These are phyloP conservation scores for Wickerhamiella siamensis DNA, from an alignment of 805 yeast species.

Conservation along the genomic window DNA sequence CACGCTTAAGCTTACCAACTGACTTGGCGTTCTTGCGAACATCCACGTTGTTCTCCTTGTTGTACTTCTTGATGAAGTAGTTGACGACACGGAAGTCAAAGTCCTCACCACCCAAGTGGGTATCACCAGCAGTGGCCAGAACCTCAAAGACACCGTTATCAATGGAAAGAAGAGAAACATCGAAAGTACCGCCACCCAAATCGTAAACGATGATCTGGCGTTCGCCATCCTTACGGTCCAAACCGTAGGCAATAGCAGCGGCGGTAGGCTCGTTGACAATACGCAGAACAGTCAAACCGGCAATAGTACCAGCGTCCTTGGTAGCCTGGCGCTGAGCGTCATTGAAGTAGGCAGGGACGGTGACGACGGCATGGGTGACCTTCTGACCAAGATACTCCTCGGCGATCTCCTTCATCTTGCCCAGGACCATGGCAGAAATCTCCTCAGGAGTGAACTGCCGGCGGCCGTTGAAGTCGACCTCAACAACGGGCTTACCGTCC, in stretches of 20 bases:
- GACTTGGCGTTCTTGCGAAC: slow-evolving; percentile 71
- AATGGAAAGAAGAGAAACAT: slow-evolving; percentile 74
- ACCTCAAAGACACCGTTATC: slow-evolving; percentile 90
- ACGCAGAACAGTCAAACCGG: slow-evolving; percentile 77
- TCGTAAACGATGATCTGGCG: slow-evolving; percentile 85
- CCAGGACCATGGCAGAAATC: slow-evolving; percentile 79
- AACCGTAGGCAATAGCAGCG: slow-evolving; percentile 94
- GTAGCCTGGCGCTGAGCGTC: slow-evolving; percentile 93
- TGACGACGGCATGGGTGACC: slow-evolving; percentile 82
- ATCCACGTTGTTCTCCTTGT: slow-evolving; percentile 85
- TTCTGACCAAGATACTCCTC: slow-evolving; percentile 76
- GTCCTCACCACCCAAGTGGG: slow-evolving; percentile 97
- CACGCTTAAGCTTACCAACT: slow-evolving; percentile 86
- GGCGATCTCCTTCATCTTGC: slow-evolving; percentile 85
- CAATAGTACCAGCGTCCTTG: slow-evolving; percentile 84
- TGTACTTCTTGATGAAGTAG: slow-evolving; percentile 70
- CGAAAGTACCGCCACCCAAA: slow-evolving; percentile 96
- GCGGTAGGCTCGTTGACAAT: slow-evolving; percentile 93
- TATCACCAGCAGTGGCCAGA: slow-evolving; percentile 88
- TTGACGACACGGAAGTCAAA: slow-evolving; percentile 79
- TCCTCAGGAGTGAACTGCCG: slow-evolving; percentile 84
- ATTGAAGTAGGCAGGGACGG: slow-evolving; percentile 87
- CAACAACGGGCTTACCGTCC: slow-evolving; percentile 69
- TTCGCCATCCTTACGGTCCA: slow-evolving; percentile 65
- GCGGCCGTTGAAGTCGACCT: slow-evolving; percentile 56